phyloP scores from a whole-genome alignment of 768 basidiomycete genomes.

The Suillus cothurnatus region DNA sequence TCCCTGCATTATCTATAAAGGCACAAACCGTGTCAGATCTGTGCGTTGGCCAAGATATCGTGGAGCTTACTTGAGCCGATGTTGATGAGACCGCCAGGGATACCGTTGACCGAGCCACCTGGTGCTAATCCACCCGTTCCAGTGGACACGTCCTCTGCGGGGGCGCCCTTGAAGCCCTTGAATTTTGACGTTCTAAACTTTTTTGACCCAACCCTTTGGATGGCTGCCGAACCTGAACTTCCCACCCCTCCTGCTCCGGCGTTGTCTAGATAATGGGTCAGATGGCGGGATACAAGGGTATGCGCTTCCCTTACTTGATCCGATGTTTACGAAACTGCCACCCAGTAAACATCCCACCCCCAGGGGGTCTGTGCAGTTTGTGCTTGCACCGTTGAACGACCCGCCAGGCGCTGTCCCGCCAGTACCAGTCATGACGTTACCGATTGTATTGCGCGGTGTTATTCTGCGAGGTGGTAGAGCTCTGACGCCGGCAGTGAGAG shows the following conservation, averaged over 20 bases:
- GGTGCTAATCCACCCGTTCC: constrained; percentile 15
- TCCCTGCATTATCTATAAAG: constrained; percentile 42
- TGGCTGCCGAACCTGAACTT: neutral
- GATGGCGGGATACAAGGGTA: neutral
- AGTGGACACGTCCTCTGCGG: constrained; percentile 13
- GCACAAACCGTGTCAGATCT: neutral
- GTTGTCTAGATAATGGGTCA: constrained; percentile 16
- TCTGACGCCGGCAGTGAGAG: constrained; percentile 25
- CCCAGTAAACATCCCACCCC: neutral
- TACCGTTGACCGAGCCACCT: constrained; percentile 12
- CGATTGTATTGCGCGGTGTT: constrained; percentile 16
- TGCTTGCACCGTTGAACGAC: constrained; percentile 20
- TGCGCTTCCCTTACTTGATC: constrained; percentile 15
- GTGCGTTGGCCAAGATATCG: too few species aligned
- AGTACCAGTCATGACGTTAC: constrained; percentile 16
- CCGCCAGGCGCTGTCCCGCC: constrained; percentile 41
- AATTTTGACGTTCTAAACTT: neutral
- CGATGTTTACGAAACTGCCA: constrained; percentile 3
- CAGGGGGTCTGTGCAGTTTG: constrained; percentile 8
- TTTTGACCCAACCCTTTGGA: constrained; percentile 3
- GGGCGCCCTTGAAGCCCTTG: neutral
- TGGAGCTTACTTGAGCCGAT: constrained; percentile 35
- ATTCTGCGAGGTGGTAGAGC: constrained; percentile 30
- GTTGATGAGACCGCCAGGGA: constrained; percentile 29
- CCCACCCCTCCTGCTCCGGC: constrained; percentile 12